Evolutionary conservation across 2,329 filamentous ascomycete species (phyloP), one percentile per base, ranked within the genome.

Genomic region (Torrubiella hemipterigena): DNA sequence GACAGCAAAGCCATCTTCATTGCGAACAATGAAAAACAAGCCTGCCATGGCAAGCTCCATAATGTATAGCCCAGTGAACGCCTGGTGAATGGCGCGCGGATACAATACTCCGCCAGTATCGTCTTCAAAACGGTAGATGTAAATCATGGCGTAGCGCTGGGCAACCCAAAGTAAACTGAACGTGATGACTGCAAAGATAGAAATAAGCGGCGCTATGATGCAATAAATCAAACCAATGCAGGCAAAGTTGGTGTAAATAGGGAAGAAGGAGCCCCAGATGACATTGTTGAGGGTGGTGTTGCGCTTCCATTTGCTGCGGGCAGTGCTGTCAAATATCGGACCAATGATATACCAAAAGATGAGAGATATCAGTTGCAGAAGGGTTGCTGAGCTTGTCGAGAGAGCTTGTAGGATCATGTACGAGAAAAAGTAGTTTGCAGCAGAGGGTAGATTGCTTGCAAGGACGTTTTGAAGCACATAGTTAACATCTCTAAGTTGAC

Each of bases 371-470:
- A 93, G 71, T 48, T 96, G 91, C 10, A 95, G 63, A 4, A 96
- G 63, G 1, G 84, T 89, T 52, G 82, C 86, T 2, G 89, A 89
- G 52, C 86, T 94, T 39, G 84, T 86, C 39, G 84, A 86, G 45
- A 96, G 67, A 1, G 87, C 85, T 48, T 96, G 91, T 8, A 98
- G 76, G 50, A 95, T 80, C 77, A 98, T 87, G 68, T 98, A 98
- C 1, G 85, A 89, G 65, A 95, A 96, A 63, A 96, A 98, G 56
- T 96, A 98, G 50, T 95, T 94, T 44, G 85, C 81, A 0, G 87
- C 80, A 43, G 75, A 81, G 3, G 91, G 91, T 5, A 98, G 61
- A 37, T 87, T 91, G 9, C 64, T 53, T 0, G 89, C 89, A 17
- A 98, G 61, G 0, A 81, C 65, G n/a, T n/a, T n/a, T 13, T 73